Evolutionary conservation across 2,329 filamentous ascomycete species (phyloP).

Genomic region (Triangularia verruculosa): DNA sequence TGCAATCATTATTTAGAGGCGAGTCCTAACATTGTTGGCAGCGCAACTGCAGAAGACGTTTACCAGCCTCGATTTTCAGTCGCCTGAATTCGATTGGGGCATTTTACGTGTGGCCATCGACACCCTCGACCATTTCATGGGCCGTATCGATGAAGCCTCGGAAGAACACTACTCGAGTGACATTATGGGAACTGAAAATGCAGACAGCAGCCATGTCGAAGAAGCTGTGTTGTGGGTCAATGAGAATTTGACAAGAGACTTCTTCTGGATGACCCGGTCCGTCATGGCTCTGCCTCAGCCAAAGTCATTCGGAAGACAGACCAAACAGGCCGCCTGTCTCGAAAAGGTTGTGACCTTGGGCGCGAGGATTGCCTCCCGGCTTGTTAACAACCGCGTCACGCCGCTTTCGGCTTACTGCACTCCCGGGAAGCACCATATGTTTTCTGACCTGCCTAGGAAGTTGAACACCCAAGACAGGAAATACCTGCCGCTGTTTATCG

Average conservation of each 20-base stretch:
- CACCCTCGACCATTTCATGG: constrained; percentile 47
- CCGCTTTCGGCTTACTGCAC: constrained; percentile 46
- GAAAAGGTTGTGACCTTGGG: constrained; percentile 46
- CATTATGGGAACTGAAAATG: constrained; percentile 26
- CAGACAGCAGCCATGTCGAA: constrained; percentile 38
- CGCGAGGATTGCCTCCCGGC: constrained; percentile 44
- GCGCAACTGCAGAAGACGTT: constrained; percentile 52
- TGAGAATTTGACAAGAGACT: constrained; percentile 44
- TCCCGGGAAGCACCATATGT: constrained; percentile 48
- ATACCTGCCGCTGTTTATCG: constrained; percentile 51
- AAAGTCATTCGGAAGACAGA: constrained; percentile 15
- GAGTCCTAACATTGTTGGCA: constrained; percentile 24
- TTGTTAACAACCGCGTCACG: constrained; percentile 45
- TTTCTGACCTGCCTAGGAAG: constrained; percentile 41
- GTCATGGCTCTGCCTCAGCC: constrained; percentile 25
- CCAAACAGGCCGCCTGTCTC: constrained; percentile 34
- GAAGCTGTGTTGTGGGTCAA: constrained; percentile 51
- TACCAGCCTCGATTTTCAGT: constrained; percentile 43
- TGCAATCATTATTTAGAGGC: not conserved
- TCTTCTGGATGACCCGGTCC: constrained; percentile 43
- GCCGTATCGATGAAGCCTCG: constrained; percentile 40
- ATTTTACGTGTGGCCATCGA: constrained; percentile 45
- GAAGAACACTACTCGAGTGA: constrained; percentile 41
- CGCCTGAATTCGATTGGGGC: constrained; percentile 47
- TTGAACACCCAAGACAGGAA: constrained; percentile 42